Evolutionary conservation across 768 basidiomycete genomes (phyloP).

Genomic region (Gymnopilus dilepis): DNA sequence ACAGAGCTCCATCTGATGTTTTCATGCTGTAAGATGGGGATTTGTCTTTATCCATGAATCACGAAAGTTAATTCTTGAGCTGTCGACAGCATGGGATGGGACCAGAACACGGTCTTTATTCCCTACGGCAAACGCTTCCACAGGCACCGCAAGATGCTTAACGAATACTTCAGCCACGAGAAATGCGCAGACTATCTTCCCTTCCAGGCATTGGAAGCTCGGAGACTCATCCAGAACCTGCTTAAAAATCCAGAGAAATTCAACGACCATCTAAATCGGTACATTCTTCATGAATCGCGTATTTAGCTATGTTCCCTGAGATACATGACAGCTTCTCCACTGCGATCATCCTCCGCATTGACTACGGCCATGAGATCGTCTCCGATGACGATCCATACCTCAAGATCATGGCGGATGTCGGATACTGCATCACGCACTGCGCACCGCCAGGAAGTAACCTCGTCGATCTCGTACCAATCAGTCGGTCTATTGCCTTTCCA

Average conservation of each 20-base stretch:
- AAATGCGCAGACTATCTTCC: conserved; percentile 43
- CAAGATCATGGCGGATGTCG: conserved; percentile 48
- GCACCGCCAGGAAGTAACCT: conserved; percentile 51
- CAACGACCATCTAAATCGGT: conserved; percentile 6
- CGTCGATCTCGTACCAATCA: conserved; percentile 50
- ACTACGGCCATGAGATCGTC: conserved; percentile 52
- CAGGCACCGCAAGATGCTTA: conserved; percentile 50
- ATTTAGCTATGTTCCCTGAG: no score
- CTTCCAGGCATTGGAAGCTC: conserved; percentile 46
- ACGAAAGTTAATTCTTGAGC: no score
- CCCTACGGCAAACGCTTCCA: conserved; percentile 56
- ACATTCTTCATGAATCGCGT: not conserved
- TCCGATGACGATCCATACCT: conserved; percentile 52
- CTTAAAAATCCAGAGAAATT: conserved; percentile 21
- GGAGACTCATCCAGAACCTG: conserved; percentile 47
- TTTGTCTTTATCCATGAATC: not conserved
- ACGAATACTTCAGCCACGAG: conserved; percentile 44
- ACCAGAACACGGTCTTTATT: conserved; percentile 50
- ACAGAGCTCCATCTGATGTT: conserved; percentile 47
- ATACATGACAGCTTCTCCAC: conserved; percentile 54
- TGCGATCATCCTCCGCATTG: conserved; percentile 49
- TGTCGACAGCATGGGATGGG: conserved; percentile 52
- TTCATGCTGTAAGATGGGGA: conserved; percentile 23
- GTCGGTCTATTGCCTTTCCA: conserved; percentile 31
- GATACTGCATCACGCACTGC: conserved; percentile 51